A percentile compares a stretch with the other conserved stretches of the same genome.
phyloP scores from a whole-genome alignment of 306 rosid genomes.

The Dicorynia guianensis region DNA sequence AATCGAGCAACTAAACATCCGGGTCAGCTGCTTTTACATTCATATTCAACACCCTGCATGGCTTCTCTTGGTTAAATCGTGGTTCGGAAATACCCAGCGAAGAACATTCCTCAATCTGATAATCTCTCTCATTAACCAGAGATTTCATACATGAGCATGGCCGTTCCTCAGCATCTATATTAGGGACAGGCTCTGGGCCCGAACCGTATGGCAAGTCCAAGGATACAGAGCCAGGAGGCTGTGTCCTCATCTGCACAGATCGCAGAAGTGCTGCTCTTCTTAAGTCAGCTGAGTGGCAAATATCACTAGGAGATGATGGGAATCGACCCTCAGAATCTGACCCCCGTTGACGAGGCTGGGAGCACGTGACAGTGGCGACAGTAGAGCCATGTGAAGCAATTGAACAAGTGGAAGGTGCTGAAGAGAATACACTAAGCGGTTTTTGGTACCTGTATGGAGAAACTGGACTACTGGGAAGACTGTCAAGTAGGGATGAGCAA shows the following conservation, averaged over 20 bases:
- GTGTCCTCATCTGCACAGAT: constrained; percentile 95
- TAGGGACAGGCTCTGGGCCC: constrained; percentile 67
- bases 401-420: constrained; percentile 64
- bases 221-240: constrained; percentile 65
- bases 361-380: constrained; percentile 46
- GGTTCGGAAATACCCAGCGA: constrained; percentile 55
- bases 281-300: constrained; percentile 96
- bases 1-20: constrained; percentile 46
- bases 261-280: constrained; percentile 97
- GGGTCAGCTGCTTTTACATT: constrained; percentile 61
- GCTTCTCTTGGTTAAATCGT: constrained; percentile 58
- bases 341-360: constrained; percentile 89
- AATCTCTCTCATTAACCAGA: constrained; percentile 76
- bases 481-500: constrained; percentile 71
- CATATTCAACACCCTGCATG: constrained; percentile 61
- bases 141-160: constrained; percentile 74
- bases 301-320: constrained; percentile 98
- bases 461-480: constrained; percentile 83
- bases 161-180: constrained; percentile 71
- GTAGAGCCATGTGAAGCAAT: constrained; percentile 61
- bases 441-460: constrained; percentile 86
- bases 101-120: constrained; percentile 71
- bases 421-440: constrained; percentile 51
- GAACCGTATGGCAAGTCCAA: constrained; percentile 71
- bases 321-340: constrained; percentile 97